Evolutionary conservation across 1,284 basidiomycete genomes (phyloP), one percentile per base, ranked within the genome.

Genomic region (Marasmius tenuissimus): DNA sequence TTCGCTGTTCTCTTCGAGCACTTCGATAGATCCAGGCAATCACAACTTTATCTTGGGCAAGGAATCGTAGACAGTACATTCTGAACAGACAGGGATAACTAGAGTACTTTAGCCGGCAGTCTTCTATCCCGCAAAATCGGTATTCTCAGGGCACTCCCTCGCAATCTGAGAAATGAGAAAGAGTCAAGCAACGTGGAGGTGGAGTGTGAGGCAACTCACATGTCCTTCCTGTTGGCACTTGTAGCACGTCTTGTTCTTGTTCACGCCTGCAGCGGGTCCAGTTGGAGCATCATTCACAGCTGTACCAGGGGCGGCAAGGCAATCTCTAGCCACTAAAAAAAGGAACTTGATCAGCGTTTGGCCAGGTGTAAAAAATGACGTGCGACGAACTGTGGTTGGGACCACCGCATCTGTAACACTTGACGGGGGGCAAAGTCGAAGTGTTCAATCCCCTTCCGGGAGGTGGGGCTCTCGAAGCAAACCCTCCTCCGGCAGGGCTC

Each of bases 161-260:
- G 91, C 89, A 71, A 93, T 91, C 90, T 93, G 66, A 34, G 48
- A 50, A 58, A 37, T 51, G 27, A 27, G 35, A 54, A 47, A 57
- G 57, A 57, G 53, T 48, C 63, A 48, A 57, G 49, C 22, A 51
- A 10, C 37, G 51, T 27, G 16, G 18, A 47, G 50, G 49, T 47
- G 27, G 12, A 49, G 22, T 53, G 35, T 27, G 45, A 8, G 20
- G 45, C 22, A 39, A 75, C 83, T 70, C 69, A 94, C 92, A 80
- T 94, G 92, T 65, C 92, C 92, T 73, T 91, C 88, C 72, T 89
- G 85, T 71, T 92, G 88, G 71, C 92, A 94, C 72, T 91, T 92
- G 77, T 92, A 94, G 73, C 92, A 94, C 50, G 88, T 91, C 78
- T 91, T 93, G 68, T 74, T 85, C 76, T 85, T 90, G 74, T 82